phyloP scores from a whole-genome alignment of 306 rosid genomes.

The Corylus avellana region DNA sequence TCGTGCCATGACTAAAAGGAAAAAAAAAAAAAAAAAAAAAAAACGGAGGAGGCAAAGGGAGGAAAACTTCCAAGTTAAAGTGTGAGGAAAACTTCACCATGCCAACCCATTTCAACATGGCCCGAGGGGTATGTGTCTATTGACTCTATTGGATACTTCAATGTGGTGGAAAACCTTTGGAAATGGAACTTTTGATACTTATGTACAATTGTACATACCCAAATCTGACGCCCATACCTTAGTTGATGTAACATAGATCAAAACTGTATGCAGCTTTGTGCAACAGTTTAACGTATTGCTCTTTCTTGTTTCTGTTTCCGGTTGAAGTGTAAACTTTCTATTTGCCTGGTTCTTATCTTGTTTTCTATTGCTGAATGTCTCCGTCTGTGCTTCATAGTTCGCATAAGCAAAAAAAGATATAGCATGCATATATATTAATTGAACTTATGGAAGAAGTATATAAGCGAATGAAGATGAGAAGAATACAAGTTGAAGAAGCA shows the following conservation, averaged over 20 bases:
- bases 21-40: not conserved
- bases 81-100: not conserved
- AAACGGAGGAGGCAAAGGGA: not conserved
- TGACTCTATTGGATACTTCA: not conserved
- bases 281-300: not conserved
- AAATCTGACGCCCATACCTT: not conserved
- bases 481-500: no score
- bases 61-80: not conserved
- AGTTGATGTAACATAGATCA: not conserved
- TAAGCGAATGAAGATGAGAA: no score
- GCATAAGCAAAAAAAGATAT: not conserved
- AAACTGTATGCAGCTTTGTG: not conserved
- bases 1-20: not conserved
- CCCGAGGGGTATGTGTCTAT: not conserved
- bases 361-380: constrained; percentile 16
- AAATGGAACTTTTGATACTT: not conserved
- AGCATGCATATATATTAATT: not conserved
- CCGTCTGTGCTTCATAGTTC: not conserved
- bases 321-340: not conserved
- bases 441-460: constrained; percentile 14
- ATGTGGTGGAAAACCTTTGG: not conserved
- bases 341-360: not conserved
- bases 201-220: not conserved
- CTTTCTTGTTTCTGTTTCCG: not conserved
- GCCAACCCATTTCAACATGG: not conserved